These are phyloP conservation scores for Tieghemiomyces parasiticus DNA, from an alignment of 192 early-diverging fungal species.

Conservation along the genomic window DNA sequence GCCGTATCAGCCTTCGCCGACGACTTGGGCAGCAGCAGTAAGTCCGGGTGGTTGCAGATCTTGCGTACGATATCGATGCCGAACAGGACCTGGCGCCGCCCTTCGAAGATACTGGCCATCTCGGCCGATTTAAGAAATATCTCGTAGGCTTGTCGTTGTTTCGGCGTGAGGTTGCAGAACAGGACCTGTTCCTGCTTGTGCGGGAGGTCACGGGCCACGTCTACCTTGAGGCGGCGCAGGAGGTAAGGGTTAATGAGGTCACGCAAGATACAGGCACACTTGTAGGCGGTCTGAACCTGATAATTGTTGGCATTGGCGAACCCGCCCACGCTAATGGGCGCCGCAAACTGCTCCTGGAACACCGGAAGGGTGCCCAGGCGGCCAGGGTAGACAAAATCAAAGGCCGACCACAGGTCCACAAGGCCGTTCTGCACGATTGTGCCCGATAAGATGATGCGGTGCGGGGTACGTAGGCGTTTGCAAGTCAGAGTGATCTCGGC, in stretches of 20 bases:
- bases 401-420: conserved; percentile 66
- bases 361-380: conserved; percentile 40
- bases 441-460: conserved; percentile 60
- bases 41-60: conserved; percentile 94
- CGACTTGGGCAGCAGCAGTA: conserved; percentile 23
- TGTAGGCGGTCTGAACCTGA: conserved; percentile 86
- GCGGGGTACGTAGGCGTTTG: conserved; percentile 55
- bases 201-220: conserved; percentile 82
- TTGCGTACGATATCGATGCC: conserved; percentile 89
- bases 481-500: conserved; percentile 61
- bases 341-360: conserved; percentile 62
- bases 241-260: conserved; percentile 91
- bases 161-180: conserved; percentile 71
- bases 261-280: conserved; percentile 80
- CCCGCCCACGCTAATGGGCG: conserved; percentile 85
- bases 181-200: conserved; percentile 84
- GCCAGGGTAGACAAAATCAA: conserved; percentile 68
- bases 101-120: conserved; percentile 59
- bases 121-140: conserved; percentile 57
- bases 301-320: conserved; percentile 82
- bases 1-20: not conserved
- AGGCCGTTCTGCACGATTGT: conserved; percentile 74
- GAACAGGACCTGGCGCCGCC: conserved; percentile 65
- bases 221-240: conserved; percentile 77
- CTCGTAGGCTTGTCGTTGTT: conserved; percentile 58